A percentile compares a stretch with the other conserved stretches of the same genome.
These are phyloP conservation scores for Magnusiomyces sp. DNA, from an alignment of 1,139 yeast species.

Conservation along the genomic window DNA sequence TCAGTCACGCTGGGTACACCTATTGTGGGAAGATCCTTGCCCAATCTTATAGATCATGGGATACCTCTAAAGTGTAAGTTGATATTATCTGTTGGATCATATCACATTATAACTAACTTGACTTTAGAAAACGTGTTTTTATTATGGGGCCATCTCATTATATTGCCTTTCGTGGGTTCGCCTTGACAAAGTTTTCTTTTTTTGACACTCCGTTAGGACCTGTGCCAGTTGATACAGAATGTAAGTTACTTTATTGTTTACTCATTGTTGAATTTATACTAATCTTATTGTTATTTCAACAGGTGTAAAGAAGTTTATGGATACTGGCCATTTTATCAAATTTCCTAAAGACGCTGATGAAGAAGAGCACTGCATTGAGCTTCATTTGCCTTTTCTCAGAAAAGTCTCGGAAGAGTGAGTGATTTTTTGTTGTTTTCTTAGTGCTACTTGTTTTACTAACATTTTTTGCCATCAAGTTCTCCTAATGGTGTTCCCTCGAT, in stretches of 20 bases:
- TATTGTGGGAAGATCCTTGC: constrained; percentile 77
- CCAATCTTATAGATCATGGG: constrained; percentile 68
- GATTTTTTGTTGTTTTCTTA: constrained; percentile 2
- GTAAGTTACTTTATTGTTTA: constrained; percentile 14
- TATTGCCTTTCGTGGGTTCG: constrained; percentile 61
- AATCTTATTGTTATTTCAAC: constrained; percentile 8
- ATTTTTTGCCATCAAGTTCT: constrained; percentile 1
- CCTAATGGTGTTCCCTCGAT: constrained; percentile 38
- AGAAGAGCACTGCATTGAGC: constrained; percentile 88
- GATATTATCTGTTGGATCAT: neutral
- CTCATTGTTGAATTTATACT: neutral
- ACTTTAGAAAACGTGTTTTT: constrained; percentile 50
- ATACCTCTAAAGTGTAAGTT: constrained; percentile 38
- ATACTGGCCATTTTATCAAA: constrained; percentile 38
- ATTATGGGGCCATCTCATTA: constrained; percentile 93
- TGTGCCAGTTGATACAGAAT: constrained; percentile 52
- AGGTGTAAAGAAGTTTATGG: constrained; percentile 27
- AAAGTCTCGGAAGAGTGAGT: constrained; percentile 32
- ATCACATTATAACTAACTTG: neutral
- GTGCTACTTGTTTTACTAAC: neutral
- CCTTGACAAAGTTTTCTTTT: constrained; percentile 43
- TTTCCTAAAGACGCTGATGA: constrained; percentile 62
- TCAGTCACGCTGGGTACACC: constrained; percentile 77
- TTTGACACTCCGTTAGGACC: constrained; percentile 82
- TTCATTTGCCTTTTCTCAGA: constrained; percentile 80